A percentile compares a stretch with the other conserved stretches of the same genome.
Evolutionary conservation across 176 grass and related monocot genomes (phyloP).

Genomic region (Musa schizocarpa): DNA sequence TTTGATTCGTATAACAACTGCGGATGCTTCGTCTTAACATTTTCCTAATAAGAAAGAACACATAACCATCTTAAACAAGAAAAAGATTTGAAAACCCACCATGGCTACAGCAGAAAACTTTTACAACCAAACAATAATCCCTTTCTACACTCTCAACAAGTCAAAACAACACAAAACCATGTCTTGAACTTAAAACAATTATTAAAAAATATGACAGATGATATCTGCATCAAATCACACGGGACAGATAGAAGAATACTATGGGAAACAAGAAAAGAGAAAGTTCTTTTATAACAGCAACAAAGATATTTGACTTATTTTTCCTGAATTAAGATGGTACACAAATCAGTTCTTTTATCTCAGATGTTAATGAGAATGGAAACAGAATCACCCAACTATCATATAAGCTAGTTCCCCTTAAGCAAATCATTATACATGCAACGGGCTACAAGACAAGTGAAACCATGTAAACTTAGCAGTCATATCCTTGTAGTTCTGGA

Average conservation of each 20-base stretch:
- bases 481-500: too few relatives aligned
- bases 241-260: too few relatives aligned
- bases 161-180: background rate
- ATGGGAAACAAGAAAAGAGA: too few relatives aligned
- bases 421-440: background rate
- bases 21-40: constrained; percentile 85
- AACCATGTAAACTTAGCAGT: too few relatives aligned
- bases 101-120: constrained; percentile 1
- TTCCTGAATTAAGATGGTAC: background rate
- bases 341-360: background rate
- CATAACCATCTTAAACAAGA: constrained; percentile 7
- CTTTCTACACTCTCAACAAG: background rate
- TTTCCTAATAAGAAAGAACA: constrained; percentile 48
- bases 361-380: background rate
- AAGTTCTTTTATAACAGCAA: too few relatives aligned
- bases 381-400: background rate
- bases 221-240: too few relatives aligned
- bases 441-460: background rate
- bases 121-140: constrained; percentile 19
- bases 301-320: background rate
- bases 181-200: too few relatives aligned
- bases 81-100: constrained; percentile 10
- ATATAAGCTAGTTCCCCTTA: background rate
- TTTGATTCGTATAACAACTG: constrained; percentile 83
- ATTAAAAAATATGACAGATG: too few relatives aligned